Conservation (phyloP, 2,329 filamentous ascomycete species). For the Sporothrix curviconia region DNA sequence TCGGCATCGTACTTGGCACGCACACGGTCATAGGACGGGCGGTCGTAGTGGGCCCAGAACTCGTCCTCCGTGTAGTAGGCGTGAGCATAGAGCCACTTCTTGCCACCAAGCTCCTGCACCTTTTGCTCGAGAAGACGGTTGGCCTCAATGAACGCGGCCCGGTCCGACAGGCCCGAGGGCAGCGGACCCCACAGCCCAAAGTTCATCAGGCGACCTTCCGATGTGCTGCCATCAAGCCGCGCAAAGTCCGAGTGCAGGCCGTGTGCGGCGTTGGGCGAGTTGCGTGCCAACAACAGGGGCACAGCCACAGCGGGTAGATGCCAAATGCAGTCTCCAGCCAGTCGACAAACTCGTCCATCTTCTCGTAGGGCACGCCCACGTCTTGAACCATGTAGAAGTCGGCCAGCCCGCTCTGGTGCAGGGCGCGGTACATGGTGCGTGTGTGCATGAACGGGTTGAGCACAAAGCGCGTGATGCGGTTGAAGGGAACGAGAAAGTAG, state of each 20-base stretch:
- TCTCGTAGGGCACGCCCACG: slow-evolving; percentile 44
- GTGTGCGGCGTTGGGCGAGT: slow-evolving; percentile 34
- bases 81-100: slow-evolving; percentile 66
- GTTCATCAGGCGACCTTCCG: slow-evolving; percentile 44
- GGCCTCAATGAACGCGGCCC: slow-evolving; percentile 41
- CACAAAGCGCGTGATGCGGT: slow-evolving; percentile 53
- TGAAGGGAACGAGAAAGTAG: slow-evolving; percentile 56
- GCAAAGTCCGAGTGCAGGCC: slow-evolving; percentile 44
- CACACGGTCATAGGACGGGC: slow-evolving; percentile 51
- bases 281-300: slow-evolving; percentile 43
- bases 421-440: slow-evolving; percentile 57
- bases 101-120: slow-evolving; percentile 52
- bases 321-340: slow-evolving; percentile 40
- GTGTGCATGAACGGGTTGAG: slow-evolving; percentile 59
- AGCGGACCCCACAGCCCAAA: slow-evolving; percentile 57
- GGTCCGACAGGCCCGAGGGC: slow-evolving; percentile 29
- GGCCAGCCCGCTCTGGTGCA: slow-evolving; percentile 55
- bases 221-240: slow-evolving; percentile 21
- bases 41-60: slow-evolving; percentile 61
- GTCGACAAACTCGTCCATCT: slow-evolving; percentile 37
- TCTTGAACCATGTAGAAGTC: slow-evolving; percentile 61
- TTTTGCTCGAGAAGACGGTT: slow-evolving; percentile 57
- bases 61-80: slow-evolving; percentile 61
- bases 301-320: slow-evolving; percentile 54
- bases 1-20: slow-evolving; percentile 52